Conservation (phyloP, 768 basidiomycete genomes). For the Lactifluus hygrophoroides region DNA sequence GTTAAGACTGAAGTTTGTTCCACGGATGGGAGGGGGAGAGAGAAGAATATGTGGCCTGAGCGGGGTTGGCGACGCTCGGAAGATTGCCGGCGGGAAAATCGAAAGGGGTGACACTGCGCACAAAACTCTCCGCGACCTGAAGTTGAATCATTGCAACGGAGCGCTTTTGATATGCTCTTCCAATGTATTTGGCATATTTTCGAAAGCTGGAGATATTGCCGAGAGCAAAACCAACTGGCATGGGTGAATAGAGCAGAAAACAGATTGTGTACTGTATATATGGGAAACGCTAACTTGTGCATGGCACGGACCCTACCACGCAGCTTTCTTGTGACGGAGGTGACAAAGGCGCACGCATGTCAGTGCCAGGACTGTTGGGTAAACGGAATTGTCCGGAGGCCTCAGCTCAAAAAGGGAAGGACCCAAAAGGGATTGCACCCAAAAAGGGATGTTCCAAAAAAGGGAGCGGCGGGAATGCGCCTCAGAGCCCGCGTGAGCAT, state of each 20-base stretch:
- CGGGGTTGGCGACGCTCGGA: background rate
- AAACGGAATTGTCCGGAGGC: too few relatives aligned
- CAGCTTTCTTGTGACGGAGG: conserved; percentile 5
- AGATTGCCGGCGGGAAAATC: background rate
- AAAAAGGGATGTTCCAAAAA: too few relatives aligned
- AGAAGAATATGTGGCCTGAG: background rate
- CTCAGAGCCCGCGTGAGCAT: too few relatives aligned
- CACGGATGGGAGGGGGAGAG: background rate
- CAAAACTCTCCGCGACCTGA: too few relatives aligned
- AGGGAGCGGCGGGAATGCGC: too few relatives aligned
- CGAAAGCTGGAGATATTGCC: conserved; percentile 12
- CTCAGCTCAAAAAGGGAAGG: too few relatives aligned
- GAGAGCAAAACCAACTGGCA: conserved; percentile 11
- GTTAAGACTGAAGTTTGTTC: background rate
- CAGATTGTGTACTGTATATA: too few relatives aligned
- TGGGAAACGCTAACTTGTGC: background rate
- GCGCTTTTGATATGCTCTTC: conserved; percentile 16
- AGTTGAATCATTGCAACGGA: conserved; percentile 17
- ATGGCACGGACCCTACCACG: conserved; percentile 7
- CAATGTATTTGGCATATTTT: conserved; percentile 14
- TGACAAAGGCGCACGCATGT: background rate
- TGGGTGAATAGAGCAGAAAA: background rate
- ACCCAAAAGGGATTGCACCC: too few relatives aligned
- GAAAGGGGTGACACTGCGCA: conserved; percentile 1
- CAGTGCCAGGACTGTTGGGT: too few relatives aligned